Evolutionary conservation across 1,139 yeast species (phyloP).

Genomic region (Candida sanyaensis): DNA sequence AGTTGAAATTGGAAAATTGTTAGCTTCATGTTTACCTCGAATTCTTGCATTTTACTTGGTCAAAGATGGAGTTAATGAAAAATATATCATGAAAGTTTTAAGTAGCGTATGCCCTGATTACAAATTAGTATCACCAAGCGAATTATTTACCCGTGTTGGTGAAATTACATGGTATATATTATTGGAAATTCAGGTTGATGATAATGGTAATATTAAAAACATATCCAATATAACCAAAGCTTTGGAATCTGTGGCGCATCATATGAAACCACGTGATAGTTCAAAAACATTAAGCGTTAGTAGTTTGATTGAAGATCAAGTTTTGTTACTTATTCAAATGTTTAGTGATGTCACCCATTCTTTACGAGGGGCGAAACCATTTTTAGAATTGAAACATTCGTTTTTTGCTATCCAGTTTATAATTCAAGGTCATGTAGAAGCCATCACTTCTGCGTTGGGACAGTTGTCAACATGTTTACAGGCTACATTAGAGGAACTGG

Average conservation of each 20-base stretch:
- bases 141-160: constrained; percentile 47
- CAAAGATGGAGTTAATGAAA: constrained; percentile 45
- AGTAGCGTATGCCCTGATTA: constrained; percentile 53
- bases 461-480: constrained; percentile 89
- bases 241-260: constrained; percentile 39
- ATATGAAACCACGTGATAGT: constrained; percentile 15
- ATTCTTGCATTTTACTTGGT: constrained; percentile 44
- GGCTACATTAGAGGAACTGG: constrained; percentile 67
- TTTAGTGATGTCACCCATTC: constrained; percentile 82
- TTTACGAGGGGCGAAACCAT: constrained; percentile 68
- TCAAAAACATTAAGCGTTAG: constrained; percentile 20
- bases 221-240: constrained; percentile 38
- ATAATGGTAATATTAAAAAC: constrained; percentile 28
- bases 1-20: constrained; percentile 33
- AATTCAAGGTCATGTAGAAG: constrained; percentile 58
- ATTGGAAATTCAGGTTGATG: constrained; percentile 37
- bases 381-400: constrained; percentile 69
- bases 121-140: constrained; percentile 35
- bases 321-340: constrained; percentile 74
- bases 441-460: constrained; percentile 77
- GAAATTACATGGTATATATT: constrained; percentile 45
- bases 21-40: constrained; percentile 37
- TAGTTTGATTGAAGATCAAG: constrained; percentile 51
- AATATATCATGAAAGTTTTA: constrained; percentile 55
- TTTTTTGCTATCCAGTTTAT: constrained; percentile 73